These are phyloP conservation scores for Daldinia grandis DNA, from an alignment of 495 filamentous ascomycete species.

Conservation along the genomic window DNA sequence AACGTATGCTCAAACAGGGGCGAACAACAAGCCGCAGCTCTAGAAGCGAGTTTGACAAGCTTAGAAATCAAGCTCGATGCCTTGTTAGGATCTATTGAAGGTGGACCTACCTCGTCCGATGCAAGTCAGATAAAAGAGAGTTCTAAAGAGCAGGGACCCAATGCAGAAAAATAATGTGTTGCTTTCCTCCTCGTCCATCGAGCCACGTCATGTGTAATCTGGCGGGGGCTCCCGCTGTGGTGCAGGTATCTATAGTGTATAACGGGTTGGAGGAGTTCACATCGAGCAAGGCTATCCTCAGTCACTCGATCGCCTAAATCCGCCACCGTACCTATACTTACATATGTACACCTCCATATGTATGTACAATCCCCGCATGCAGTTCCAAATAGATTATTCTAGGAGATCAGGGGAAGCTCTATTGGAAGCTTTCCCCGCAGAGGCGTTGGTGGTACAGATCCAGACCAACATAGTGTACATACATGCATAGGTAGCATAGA, in stretches of 20 bases:
- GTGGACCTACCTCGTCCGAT: not conserved
- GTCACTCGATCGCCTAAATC: conserved; percentile 5
- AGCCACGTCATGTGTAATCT: conserved; percentile 11
- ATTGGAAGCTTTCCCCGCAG: conserved; percentile 19
- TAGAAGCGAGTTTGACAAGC: conserved; percentile 62
- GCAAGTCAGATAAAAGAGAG: conserved; percentile 7
- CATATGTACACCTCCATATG: not conserved
- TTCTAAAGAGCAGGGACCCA: conserved; percentile 14
- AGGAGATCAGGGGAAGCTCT: conserved; percentile 5
- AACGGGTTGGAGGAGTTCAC: not conserved
- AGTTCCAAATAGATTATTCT: conserved; percentile 16
- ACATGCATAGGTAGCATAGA: conserved; percentile 7
- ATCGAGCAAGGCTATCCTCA: not conserved
- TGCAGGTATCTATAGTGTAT: not conserved
- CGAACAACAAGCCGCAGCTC: conserved; percentile 60
- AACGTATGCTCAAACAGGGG: conserved; percentile 52
- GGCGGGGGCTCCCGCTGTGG: not conserved
- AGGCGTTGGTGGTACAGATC: conserved; percentile 6
- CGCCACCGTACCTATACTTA: conserved; percentile 14
- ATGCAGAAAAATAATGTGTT: conserved; percentile 27
- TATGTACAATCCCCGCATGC: conserved; percentile 10
- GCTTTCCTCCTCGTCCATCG: conserved; percentile 8
- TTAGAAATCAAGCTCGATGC: conserved; percentile 64
- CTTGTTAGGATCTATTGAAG: conserved; percentile 56
- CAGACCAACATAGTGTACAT: not conserved